These are phyloP conservation scores for Tilletia setariae DNA, from an alignment of 1,284 basidiomycete species.

Conservation along the genomic window DNA sequence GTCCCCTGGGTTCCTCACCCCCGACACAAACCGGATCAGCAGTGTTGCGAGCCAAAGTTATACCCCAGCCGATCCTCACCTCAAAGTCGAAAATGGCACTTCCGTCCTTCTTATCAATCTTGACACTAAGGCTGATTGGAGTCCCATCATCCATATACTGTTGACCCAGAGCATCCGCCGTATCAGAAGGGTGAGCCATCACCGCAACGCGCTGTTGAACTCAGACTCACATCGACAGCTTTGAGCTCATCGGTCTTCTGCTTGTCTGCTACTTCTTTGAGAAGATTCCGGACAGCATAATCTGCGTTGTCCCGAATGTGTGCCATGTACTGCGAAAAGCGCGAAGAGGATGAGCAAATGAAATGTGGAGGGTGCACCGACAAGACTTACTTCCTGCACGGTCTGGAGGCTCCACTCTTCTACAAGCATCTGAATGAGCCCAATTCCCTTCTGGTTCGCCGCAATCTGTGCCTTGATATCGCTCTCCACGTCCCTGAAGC, in stretches of 20 bases:
- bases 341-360: not conserved
- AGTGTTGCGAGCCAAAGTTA: too few relatives aligned
- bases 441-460: slow-evolving; percentile 84
- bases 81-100: slow-evolving; percentile 84
- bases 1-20: slow-evolving; percentile 57
- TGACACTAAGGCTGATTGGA: slow-evolving; percentile 74
- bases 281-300: slow-evolving; percentile 75
- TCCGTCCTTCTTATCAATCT: slow-evolving; percentile 73
- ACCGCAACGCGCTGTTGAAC: too few relatives aligned
- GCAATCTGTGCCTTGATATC: slow-evolving; percentile 95
- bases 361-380: too few relatives aligned
- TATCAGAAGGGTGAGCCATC: not conserved
- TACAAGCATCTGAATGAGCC: slow-evolving; percentile 63
- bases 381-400: slow-evolving; percentile 62
- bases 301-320: slow-evolving; percentile 84
- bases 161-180: not conserved
- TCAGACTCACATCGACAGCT: slow-evolving; percentile 61
- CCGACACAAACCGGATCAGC: slow-evolving; percentile 57
- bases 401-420: slow-evolving; percentile 79
- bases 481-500: slow-evolving; percentile 77
- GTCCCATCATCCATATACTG: slow-evolving; percentile 25
- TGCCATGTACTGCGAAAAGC: slow-evolving; percentile 33
- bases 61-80: not conserved
- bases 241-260: slow-evolving; percentile 65
- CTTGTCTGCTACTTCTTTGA: slow-evolving; percentile 71